Evolutionary conservation across 2,329 filamentous ascomycete species (phyloP).

Genomic region (Chrysoporthe puriensis): DNA sequence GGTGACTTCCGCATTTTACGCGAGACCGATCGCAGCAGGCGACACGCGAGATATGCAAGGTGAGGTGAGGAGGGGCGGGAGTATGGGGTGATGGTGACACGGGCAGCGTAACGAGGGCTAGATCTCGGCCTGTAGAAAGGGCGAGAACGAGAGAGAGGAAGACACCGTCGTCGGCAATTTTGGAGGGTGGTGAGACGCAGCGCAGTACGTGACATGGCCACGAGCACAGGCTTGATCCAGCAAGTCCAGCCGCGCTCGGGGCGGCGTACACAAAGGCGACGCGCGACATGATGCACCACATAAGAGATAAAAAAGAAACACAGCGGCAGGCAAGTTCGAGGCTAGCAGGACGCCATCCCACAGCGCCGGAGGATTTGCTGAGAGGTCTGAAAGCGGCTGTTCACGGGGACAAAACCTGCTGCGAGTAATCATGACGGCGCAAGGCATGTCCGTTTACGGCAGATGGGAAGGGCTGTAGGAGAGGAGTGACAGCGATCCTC

Average conservation of each 20-base stretch:
- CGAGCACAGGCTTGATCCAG: slow-evolving; percentile 19
- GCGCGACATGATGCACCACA: background rate
- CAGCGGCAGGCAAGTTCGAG: background rate
- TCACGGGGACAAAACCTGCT: slow-evolving; percentile 37
- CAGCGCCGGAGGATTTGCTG: background rate
- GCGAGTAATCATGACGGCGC: slow-evolving; percentile 42
- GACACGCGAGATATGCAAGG: slow-evolving; percentile 20
- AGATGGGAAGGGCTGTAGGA: slow-evolving; percentile 27
- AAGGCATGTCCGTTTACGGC: slow-evolving; percentile 38
- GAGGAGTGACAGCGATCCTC: slow-evolving; percentile 29
- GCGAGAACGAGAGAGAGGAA: background rate
- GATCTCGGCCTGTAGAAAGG: slow-evolving; percentile 10
- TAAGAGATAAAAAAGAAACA: background rate
- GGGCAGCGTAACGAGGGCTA: background rate
- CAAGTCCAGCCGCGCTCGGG: slow-evolving; percentile 20
- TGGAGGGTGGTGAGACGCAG: slow-evolving; percentile 21
- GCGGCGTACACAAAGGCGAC: slow-evolving; percentile 1
- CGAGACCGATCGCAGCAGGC: slow-evolving; percentile 9
- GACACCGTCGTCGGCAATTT: slow-evolving; percentile 22
- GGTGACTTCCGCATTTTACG: too few species aligned
- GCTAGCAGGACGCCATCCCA: background rate
- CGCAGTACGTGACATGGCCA: slow-evolving; percentile 21
- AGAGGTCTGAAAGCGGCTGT: slow-evolving; percentile 20
- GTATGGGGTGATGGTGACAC: background rate
- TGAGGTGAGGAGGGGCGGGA: slow-evolving; percentile 1